Evolutionary conservation across 768 basidiomycete species (phyloP), one percentile per base, ranked within the genome.

Genomic region (Crepidotus variabilis): DNA sequence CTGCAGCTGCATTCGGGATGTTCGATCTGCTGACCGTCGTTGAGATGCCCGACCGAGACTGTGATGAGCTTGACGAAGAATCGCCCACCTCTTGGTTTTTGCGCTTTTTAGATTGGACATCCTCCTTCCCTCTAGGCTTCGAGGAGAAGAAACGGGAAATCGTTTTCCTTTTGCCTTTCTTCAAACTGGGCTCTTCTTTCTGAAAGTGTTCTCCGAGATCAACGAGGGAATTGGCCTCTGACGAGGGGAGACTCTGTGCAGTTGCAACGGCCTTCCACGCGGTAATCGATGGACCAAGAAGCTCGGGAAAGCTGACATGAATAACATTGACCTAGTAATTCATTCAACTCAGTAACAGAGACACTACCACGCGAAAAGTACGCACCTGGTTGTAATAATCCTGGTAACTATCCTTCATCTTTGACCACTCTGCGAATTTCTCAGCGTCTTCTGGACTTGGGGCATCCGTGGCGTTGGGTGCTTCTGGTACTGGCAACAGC

Each of bases 311-410:
- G 23, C 66, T 61, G 10, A 50, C 51, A 34, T 71, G 69, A 5
- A 65, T 64, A 7, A 60, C 59, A 24, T 63, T 63, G 20, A 71
- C 63, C 70, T 71, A 52, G 18, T 16, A 11, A 5, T 51, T 49
- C 16, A 46, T 28, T 48, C 47, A 32, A 7, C 39, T 35, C n/a
- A n/a, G 20, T 21, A 46, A 2, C 4, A 3, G 39, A 5, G 39
- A 20, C 39, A 43, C 5, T 14, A 43, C 35, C 36, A 18, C 28
- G 22, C 39, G 28, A 34, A 34, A 11, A 39, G 6, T 8, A 64
- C 68, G 35, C 43, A 72, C 71, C 23, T 65, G 55, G 36, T 67
- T 64, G 47, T 70, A 70, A 43, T 70, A 70, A 18, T 65, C 58
- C 55, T 69, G 65, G 50, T 61, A 69, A 10, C 54, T 57, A 18